These are phyloP conservation scores for Aspergillus pseudoterreus DNA, from an alignment of 2,329 filamentous ascomycete species.

Conservation along the genomic window DNA sequence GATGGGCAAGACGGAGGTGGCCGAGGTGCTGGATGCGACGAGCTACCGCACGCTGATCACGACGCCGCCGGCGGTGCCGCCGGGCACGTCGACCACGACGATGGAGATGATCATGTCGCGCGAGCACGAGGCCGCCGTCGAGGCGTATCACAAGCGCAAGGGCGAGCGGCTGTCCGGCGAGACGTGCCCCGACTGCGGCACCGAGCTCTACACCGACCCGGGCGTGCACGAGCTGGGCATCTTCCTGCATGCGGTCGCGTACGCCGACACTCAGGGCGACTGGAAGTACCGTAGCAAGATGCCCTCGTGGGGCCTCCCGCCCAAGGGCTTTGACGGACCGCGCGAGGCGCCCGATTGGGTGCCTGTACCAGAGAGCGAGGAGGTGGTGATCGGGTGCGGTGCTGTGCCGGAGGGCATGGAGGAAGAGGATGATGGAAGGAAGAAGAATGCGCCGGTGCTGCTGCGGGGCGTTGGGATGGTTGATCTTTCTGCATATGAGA, in stretches of 20 bases:
- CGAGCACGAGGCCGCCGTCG: slow-evolving; percentile 75
- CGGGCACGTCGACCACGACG: slow-evolving; percentile 33
- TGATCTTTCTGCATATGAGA: slow-evolving; percentile 22
- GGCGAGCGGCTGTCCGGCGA: slow-evolving; percentile 92
- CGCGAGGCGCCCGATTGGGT: slow-evolving; percentile 56
- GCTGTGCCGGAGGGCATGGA: slow-evolving; percentile 25
- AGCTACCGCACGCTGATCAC: slow-evolving; percentile 66
- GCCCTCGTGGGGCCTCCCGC: slow-evolving; percentile 83
- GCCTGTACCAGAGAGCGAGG: slow-evolving; percentile 34
- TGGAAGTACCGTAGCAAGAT: slow-evolving; percentile 87
- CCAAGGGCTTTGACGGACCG: slow-evolving; percentile 67
- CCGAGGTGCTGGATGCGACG: slow-evolving; percentile 79
- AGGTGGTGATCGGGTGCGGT: slow-evolving; percentile 37
- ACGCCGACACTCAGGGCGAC: slow-evolving; percentile 74
- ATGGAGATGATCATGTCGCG: slow-evolving; percentile 40
- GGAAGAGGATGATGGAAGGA: slow-evolving; percentile 16
- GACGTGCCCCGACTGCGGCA: slow-evolving; percentile 75
- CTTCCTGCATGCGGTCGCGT: slow-evolving; percentile 88
- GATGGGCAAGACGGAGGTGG: slow-evolving; percentile 65
- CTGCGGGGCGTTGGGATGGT: slow-evolving; percentile 34
- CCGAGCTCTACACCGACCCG: slow-evolving; percentile 89
- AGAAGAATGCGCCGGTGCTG: slow-evolving; percentile 24
- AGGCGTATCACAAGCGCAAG: slow-evolving; percentile 82
- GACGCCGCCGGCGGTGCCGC: slow-evolving; percentile 34
- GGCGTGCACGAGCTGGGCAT: slow-evolving; percentile 85